A percentile compares a stretch with the other conserved stretches of the same genome.
These are phyloP conservation scores for Phialophora chinensis DNA, from an alignment of 2,329 filamentous ascomycete genomes.

Conservation along the genomic window DNA sequence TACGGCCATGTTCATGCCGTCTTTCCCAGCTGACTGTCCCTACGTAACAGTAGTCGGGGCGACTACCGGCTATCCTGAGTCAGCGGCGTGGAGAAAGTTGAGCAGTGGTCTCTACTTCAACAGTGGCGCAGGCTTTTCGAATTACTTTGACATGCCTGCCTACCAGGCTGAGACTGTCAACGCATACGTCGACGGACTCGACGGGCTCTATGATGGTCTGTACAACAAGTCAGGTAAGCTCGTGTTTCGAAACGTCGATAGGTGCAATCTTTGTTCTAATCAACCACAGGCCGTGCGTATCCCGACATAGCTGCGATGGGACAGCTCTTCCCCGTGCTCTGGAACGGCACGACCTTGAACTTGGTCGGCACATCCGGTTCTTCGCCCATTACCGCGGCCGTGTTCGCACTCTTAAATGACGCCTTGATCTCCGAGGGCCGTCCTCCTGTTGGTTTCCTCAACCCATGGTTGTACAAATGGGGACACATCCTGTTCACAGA, in stretches of 20 bases:
- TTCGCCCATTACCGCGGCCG: conserved; percentile 35
- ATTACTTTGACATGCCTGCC: conserved; percentile 54
- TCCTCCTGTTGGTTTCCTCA: conserved; percentile 37
- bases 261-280: conserved; percentile 40
- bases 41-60: conserved; percentile 68
- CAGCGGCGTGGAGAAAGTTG: conserved; percentile 28
- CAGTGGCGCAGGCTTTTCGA: conserved; percentile 56
- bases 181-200: conserved; percentile 50
- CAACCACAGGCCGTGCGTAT: conserved; percentile 60
- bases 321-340: conserved; percentile 49
- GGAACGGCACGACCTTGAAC: conserved; percentile 45
- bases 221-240: conserved; percentile 60
- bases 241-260: conserved; percentile 15
- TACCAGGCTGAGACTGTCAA: conserved; percentile 57
- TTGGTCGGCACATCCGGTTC: conserved; percentile 56
- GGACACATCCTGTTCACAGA: conserved; percentile 42
- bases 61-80: conserved; percentile 58
- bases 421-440: conserved; percentile 35
- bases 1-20: conserved; percentile 59
- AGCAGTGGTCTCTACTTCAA: conserved; percentile 45
- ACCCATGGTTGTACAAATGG: conserved; percentile 37
- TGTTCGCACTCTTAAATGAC: conserved; percentile 38
- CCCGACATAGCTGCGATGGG: conserved; percentile 68
- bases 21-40: conserved; percentile 64
- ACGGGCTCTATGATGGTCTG: conserved; percentile 61